A percentile compares a stretch with the other conserved stretches of the same genome.
Evolutionary conservation across 768 basidiomycete genomes (phyloP).

Genomic region (Collybiopsis confluens): DNA sequence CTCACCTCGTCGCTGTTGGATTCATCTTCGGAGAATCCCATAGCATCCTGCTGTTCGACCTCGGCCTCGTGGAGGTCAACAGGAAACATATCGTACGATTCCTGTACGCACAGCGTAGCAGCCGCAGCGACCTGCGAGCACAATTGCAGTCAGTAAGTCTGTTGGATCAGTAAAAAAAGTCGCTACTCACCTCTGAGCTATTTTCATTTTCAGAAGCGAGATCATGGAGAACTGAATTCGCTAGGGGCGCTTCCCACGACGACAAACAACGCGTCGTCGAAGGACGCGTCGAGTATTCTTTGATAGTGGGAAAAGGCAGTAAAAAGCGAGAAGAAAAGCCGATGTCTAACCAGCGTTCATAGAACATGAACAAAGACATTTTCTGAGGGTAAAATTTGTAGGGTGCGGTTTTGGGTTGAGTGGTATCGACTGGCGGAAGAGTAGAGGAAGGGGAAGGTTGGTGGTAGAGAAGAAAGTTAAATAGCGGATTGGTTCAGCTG

Average conservation of each 20-base stretch:
- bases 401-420: background rate
- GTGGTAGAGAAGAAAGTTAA: background rate
- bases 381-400: background rate
- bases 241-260: constrained; percentile 6
- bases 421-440: background rate
- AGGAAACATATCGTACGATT: constrained; percentile 2
- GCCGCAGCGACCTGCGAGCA: background rate
- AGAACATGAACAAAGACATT: background rate
- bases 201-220: background rate
- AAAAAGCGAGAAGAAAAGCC: constrained; percentile 2
- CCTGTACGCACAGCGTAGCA: constrained; percentile 1
- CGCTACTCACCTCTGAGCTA: background rate
- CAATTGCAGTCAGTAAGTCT: background rate
- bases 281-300: background rate
- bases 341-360: background rate
- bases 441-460: background rate
- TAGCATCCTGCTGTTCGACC: background rate
- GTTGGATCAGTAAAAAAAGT: background rate
- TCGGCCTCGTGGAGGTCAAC: constrained; percentile 3
- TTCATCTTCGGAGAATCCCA: background rate
- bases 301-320: background rate
- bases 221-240: background rate
- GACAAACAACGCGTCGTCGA: constrained; percentile 4
- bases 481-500: background rate
- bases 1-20: background rate